phyloP scores from a whole-genome alignment of 306 rosid genomes.

The Clitoria ternatea region DNA sequence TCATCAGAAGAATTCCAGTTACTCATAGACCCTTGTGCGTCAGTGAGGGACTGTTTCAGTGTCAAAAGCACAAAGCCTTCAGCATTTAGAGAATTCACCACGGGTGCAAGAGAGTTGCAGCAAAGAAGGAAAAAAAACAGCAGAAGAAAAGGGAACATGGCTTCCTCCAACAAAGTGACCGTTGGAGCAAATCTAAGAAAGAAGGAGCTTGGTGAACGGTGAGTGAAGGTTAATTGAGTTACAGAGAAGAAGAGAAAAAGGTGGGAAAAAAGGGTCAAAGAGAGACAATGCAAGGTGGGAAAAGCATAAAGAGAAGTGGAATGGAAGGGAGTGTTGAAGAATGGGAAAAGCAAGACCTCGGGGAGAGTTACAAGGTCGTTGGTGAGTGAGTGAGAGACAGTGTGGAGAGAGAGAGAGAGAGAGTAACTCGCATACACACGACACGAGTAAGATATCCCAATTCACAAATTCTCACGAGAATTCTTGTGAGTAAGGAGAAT shows the following conservation, averaged over 20 bases:
- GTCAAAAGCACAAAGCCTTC: slow-evolving; percentile 72
- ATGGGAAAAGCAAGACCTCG: slow-evolving; percentile 34
- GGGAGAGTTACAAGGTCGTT: slow-evolving; percentile 29
- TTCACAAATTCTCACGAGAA: slow-evolving; percentile 36
- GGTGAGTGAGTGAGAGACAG: slow-evolving; percentile 20
- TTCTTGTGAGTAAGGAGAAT: too few relatives aligned
- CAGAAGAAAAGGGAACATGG: slow-evolving; percentile 30
- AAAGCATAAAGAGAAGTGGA: slow-evolving; percentile 29
- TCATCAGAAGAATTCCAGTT: slow-evolving; percentile 85
- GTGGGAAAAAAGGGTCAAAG: background rate
- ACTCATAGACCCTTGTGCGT: slow-evolving; percentile 64
- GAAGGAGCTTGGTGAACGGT: slow-evolving; percentile 20
- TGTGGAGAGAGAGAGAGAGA: background rate
- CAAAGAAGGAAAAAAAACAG: slow-evolving; percentile 41
- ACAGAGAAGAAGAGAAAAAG: slow-evolving; percentile 9
- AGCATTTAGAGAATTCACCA: slow-evolving; percentile 49
- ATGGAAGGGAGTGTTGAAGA: slow-evolving; percentile 35
- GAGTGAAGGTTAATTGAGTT: background rate
- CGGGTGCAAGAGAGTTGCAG: slow-evolving; percentile 37
- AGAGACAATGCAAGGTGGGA: slow-evolving; percentile 22
- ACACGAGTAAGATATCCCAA: background rate
- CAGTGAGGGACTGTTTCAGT: slow-evolving; percentile 57
- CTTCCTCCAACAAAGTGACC: slow-evolving; percentile 30
- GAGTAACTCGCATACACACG: background rate
- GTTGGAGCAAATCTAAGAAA: slow-evolving; percentile 32